Percentiles rank a stretch among this genome's conserved stretches.
Evolutionary conservation across 345 rosid species (phyloP).

Genomic region (Aethionema arabicum): DNA sequence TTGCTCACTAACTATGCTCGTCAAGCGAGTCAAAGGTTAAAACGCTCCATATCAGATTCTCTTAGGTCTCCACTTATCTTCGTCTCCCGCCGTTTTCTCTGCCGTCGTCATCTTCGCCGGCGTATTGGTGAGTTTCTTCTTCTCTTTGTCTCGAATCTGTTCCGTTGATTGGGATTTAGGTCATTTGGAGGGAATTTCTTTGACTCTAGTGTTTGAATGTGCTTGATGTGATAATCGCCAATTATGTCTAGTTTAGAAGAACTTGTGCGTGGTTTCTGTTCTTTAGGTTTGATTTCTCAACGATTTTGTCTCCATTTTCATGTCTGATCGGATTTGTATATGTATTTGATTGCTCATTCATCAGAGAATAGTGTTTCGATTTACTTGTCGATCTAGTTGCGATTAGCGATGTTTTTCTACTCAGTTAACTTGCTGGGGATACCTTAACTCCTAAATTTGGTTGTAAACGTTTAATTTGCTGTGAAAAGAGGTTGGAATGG

Average conservation of each 20-base stretch:
- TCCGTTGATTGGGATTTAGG: not conserved
- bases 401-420: slow-evolving; percentile 1
- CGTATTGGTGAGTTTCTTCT: slow-evolving; percentile 12
- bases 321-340: not conserved
- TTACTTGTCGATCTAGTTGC: not conserved
- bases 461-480: not conserved
- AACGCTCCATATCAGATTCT: not conserved
- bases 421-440: slow-evolving; percentile 3
- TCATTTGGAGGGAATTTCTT: not conserved
- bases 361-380: not conserved
- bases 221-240: not conserved
- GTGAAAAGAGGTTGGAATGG: slow-evolving; percentile 25
- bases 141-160: not conserved
- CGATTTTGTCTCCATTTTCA: not conserved
- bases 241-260: not conserved
- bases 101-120: slow-evolving; percentile 28
- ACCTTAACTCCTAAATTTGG: not conserved
- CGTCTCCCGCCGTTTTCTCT: slow-evolving; percentile 9
- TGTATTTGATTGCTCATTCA: slow-evolving; percentile 10
- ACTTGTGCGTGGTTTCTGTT: not conserved
- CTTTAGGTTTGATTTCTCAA: not conserved
- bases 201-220: slow-evolving; percentile 3
- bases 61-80: slow-evolving; percentile 19
- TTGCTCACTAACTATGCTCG: not conserved
- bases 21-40: slow-evolving; percentile 7